Base-by-base conservation (phyloP, 2,329 filamentous ascomycete genomes). In the Aspergillus pseudoglaucus region DNA sequence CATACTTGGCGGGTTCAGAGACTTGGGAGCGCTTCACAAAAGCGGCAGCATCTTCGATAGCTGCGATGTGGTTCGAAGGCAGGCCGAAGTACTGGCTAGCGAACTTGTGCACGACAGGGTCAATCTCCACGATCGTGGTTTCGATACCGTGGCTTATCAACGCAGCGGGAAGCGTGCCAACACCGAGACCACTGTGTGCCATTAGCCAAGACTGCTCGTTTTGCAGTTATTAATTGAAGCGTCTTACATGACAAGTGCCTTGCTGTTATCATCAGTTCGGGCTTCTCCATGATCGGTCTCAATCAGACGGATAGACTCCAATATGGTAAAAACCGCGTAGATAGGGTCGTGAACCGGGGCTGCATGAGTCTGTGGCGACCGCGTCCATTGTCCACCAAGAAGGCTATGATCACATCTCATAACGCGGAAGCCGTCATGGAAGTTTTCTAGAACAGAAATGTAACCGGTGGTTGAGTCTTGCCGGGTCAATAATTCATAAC, bases 401-500 rank as follows among this genome's bases (percentile, higher is more conserved):
- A 98, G 76, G 60, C 90, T 95, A 67, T 98, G 93, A 60, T 97
- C 93, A 65, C 90, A 96, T 51, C 93, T 82, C 77, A 98, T 81
- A 14, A 90, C 82, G 1, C 90, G 81, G 68, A 88, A 96, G 1
- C 83, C 80, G 35, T 81, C 75, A 4, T 83, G 70, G 6, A 77
- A 63, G 63, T 83, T 93, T 56, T 98, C 88, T 22, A 96, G 65
- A 1, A 98, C 88, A 0, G 91, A 95, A 39, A 98, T 76, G 62
- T 98, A 97, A 6, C 93, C 93, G 0, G 93, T 97, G 43, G 86
- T 69, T 0, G 90, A 95, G 67, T 97, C 93, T 55, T 81, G 78
- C 9, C 93, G 83, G 42, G 90, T 90, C 40, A 97, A 65, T 1
- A 97, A 70, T 1, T 81, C 79, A 78, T 85, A 97, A 14, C 85